phyloP scores from a whole-genome alignment of 129 eudicot species.

The Lactuca saligna region DNA sequence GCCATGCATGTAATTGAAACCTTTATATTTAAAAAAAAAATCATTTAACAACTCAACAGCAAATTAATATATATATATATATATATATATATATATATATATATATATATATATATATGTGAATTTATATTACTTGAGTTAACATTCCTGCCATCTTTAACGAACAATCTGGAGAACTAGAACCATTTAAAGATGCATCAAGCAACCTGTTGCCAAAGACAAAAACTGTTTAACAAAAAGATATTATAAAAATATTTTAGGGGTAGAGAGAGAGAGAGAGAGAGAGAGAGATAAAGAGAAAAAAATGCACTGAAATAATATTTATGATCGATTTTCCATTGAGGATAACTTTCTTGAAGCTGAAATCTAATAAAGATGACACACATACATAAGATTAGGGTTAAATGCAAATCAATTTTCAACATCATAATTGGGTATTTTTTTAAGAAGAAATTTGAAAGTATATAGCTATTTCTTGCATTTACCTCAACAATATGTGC shows the following conservation, averaged over 20 bases:
- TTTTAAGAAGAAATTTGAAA: not conserved
- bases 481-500: constrained; percentile 90
- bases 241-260: not conserved
- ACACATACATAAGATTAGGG: not conserved
- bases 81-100: not conserved
- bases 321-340: constrained; percentile 69
- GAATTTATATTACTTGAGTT: constrained; percentile 55
- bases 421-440: not conserved
- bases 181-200: constrained; percentile 80
- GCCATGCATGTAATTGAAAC: constrained; percentile 97
- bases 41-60: not conserved
- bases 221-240: not conserved
- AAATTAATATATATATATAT: not conserved
- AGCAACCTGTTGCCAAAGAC: constrained; percentile 53
- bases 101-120: not conserved
- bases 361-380: constrained; percentile 52
- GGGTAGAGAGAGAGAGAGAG: not conserved
- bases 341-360: constrained; percentile 74
- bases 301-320: constrained; percentile 68
- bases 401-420: not conserved
- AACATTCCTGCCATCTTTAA: constrained; percentile 85
- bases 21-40: constrained; percentile 32
- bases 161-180: constrained; percentile 93
- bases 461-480: not conserved
- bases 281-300: too few relatives aligned